Evolutionary conservation across 2,329 filamentous ascomycete genomes (phyloP), one percentile per base, ranked within the genome.

Genomic region (Botryotinia globosa): DNA sequence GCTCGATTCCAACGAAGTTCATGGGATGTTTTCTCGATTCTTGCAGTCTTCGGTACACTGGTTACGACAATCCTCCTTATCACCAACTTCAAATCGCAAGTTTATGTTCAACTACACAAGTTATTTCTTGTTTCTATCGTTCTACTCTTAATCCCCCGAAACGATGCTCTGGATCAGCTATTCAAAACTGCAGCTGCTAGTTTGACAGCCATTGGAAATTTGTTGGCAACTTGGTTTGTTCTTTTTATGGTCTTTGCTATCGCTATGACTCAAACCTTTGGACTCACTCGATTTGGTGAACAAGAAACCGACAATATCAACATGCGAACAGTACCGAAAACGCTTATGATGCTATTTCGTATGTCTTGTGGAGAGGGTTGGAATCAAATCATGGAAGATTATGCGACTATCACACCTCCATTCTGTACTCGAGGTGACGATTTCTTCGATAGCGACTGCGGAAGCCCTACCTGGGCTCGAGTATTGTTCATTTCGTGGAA

Each of bases 151-250:
- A 99, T 99, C 74, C 96, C 96, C 1, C 89, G 97, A 69, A 99
- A 99, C 81, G 97, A 99, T 78, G 94, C 97, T 67, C 87, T 99
- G 34, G 97, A 99, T 80, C 96, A 99, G 81, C 89, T 99, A 0
- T 99, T 99, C 89, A 99, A 99, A 82, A 99, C 97, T 2, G 97
- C 95, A 0, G 96, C 96, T 18, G 96, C 95, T 70, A 97, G 93
- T 89, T 84, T 99, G 77, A 91, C 93, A 3, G 90, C 93, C 29
- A 99, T 99, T 77, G 89, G 92, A 73, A 99, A 98, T 80, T 85
- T 99, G 61, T 85, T 99, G 56, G 95, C 95, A 2, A 99, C 97
- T 0, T 99, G 96, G 96, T 92, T 98, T 75, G 94, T 99, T 3
- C 89, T 99, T 74, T 99, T 98, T 83, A 85, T 99, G 62, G 94